A percentile compares a stretch with the other conserved stretches of the same genome.
Evolutionary conservation across 78 protist species (phyloP).

Genomic region (Creolimax fragrantissima): DNA sequence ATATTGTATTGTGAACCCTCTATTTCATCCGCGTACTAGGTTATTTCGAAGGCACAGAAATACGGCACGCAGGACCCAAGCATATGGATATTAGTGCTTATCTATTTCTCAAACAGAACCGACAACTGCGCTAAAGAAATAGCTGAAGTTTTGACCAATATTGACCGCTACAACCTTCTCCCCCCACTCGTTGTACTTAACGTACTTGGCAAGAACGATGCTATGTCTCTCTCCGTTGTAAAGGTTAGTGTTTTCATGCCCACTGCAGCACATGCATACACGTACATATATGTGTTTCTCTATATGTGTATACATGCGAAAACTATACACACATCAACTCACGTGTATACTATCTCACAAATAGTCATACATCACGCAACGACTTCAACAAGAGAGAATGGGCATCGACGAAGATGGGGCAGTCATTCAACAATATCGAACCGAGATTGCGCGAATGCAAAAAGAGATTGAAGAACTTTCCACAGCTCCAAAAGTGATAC

Average conservation of each 20-base stretch:
- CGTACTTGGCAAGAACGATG: conserved; percentile 43
- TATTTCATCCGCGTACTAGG: no score
- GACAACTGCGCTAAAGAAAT: conserved; percentile 22
- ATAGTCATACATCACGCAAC: background rate
- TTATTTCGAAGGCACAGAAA: background rate
- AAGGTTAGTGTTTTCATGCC: background rate
- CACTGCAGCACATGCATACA: background rate
- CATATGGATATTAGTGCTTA: conserved; percentile 80
- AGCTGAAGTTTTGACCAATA: conserved; percentile 7
- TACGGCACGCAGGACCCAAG: conserved; percentile 47
- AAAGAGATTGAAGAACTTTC: conserved; percentile 44
- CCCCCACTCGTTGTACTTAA: conserved; percentile 88
- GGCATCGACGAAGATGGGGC: background rate
- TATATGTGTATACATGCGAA: background rate
- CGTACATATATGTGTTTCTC: background rate
- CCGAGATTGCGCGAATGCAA: conserved; percentile 61
- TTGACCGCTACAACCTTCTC: conserved; percentile 59
- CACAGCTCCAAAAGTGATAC: conserved; percentile 60
- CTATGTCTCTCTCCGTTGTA: conserved; percentile 40
- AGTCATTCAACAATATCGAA: conserved; percentile 28
- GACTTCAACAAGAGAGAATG: conserved; percentile 1
- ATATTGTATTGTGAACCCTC: no score
- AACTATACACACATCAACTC: background rate
- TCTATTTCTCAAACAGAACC: conserved; percentile 50
- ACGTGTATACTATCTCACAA: background rate